Percentiles rank a stretch among this genome's conserved stretches.
Evolutionary conservation across 2,329 filamentous ascomycete species (phyloP).

Genomic region (Colletotrichum chrysophilum): DNA sequence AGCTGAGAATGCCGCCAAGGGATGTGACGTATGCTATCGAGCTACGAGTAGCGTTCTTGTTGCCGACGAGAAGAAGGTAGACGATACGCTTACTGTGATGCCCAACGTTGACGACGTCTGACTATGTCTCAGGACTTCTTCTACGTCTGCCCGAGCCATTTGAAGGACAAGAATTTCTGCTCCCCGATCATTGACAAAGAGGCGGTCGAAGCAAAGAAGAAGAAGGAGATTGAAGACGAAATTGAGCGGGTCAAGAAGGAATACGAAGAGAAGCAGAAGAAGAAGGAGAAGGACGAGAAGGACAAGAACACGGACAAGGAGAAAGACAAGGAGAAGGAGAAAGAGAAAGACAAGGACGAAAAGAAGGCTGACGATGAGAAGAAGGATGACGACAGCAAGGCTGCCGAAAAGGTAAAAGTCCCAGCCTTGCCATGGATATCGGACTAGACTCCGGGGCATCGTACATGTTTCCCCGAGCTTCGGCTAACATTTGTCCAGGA

Average conservation of each 20-base stretch:
- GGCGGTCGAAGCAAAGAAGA: slow-evolving; percentile 66
- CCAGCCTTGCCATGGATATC: not conserved
- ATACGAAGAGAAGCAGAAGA: slow-evolving; percentile 74
- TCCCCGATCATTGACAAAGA: slow-evolving; percentile 74
- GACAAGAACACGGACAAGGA: slow-evolving; percentile 54
- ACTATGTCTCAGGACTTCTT: slow-evolving; percentile 74
- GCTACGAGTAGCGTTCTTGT: slow-evolving; percentile 86
- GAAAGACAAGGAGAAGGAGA: slow-evolving; percentile 49
- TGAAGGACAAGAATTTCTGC: slow-evolving; percentile 85
- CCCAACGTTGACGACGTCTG: not conserved
- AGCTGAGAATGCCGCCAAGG: slow-evolving; percentile 80
- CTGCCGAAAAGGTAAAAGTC: not conserved
- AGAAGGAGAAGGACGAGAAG: slow-evolving; percentile 70
- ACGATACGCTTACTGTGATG: not conserved
- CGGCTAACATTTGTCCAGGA: slow-evolving; percentile 46
- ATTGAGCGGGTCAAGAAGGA: slow-evolving; percentile 73
- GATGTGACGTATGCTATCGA: slow-evolving; percentile 93
- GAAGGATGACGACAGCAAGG: slow-evolving; percentile 36
- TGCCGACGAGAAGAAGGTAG: slow-evolving; percentile 86
- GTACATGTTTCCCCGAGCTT: not conserved
- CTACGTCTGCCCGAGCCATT: slow-evolving; percentile 83
- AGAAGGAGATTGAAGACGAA: slow-evolving; percentile 70
- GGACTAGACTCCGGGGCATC: not conserved
- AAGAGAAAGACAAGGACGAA: slow-evolving; percentile 41
- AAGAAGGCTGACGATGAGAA: slow-evolving; percentile 37